Evolutionary conservation across 2,329 filamentous ascomycete species (phyloP).

Genomic region (Neofusicoccum kwambonambiense): DNA sequence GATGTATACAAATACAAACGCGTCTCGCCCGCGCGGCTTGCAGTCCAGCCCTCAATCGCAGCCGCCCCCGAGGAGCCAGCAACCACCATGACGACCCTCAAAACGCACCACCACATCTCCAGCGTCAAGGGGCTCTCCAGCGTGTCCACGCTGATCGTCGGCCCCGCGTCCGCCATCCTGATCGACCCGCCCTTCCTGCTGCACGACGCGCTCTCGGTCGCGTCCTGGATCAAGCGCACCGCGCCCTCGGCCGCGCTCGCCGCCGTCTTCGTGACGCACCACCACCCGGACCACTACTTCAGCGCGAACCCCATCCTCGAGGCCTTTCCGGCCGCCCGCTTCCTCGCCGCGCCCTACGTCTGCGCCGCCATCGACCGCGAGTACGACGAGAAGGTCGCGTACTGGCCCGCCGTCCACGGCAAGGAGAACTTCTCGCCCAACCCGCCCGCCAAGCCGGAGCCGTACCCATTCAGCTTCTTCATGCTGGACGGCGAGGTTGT

Average conservation of each 20-base stretch:
- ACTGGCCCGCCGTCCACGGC: constrained; percentile 31
- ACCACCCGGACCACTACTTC: constrained; percentile 36
- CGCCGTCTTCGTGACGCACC: constrained; percentile 36
- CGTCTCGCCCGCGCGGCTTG: too few relatives aligned
- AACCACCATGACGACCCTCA: neutral
- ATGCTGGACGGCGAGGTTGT: constrained; percentile 28
- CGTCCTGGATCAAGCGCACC: constrained; percentile 29
- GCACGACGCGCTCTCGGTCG: constrained; percentile 29
- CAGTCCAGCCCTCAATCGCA: too few relatives aligned
- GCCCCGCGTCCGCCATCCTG: constrained; percentile 21
- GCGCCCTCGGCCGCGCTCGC: constrained; percentile 24
- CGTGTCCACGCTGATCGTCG: constrained; percentile 29
- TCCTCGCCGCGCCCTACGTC: constrained; percentile 27
- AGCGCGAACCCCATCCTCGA: constrained; percentile 30
- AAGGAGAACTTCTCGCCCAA: constrained; percentile 28
- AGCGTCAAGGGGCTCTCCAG: constrained; percentile 30
- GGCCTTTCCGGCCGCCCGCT: constrained; percentile 25
- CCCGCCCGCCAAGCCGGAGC: constrained; percentile 25
- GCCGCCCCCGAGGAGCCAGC: too few relatives aligned
- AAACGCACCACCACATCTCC: constrained; percentile 16
- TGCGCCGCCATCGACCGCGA: constrained; percentile 33
- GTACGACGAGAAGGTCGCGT: constrained; percentile 35
- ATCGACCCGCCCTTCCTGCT: constrained; percentile 36
- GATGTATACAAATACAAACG: too few relatives aligned
- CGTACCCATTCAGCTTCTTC: constrained; percentile 31